Conservation (phyloP, 768 basidiomycete species). For the Trichaptum fuscoviolaceum region DNA sequence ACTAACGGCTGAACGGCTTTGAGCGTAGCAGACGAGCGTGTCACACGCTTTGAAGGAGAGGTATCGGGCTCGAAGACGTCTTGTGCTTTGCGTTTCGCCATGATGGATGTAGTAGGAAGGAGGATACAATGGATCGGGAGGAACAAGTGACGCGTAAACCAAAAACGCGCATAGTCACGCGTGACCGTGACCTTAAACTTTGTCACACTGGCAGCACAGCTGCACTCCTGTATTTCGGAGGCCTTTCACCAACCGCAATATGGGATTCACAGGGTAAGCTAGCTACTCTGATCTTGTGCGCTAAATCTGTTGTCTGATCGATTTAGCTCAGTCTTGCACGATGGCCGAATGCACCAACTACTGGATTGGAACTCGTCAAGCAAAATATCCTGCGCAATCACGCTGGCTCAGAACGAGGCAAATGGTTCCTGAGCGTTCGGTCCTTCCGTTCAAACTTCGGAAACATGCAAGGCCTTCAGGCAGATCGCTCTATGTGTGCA, state of each 20-base stretch:
- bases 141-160: background rate
- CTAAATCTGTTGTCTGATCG: background rate
- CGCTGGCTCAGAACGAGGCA: slow-evolving; percentile 55
- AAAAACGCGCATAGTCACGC: slow-evolving; percentile 19
- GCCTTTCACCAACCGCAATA: slow-evolving; percentile 16
- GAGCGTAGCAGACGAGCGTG: slow-evolving; percentile 16
- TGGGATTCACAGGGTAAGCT: slow-evolving; percentile 62
- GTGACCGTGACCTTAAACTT: slow-evolving; percentile 7
- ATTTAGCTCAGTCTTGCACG: slow-evolving; percentile 53
- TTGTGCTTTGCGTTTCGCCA: slow-evolving; percentile 43
- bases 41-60: slow-evolving; percentile 30
- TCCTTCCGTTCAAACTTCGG: slow-evolving; percentile 72
- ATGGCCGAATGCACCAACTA: slow-evolving; percentile 78
- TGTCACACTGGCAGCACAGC: too few relatives aligned
- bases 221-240: too few relatives aligned
- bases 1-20: background rate
- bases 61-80: slow-evolving; percentile 13
- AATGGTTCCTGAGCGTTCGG: slow-evolving; percentile 65
- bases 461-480: slow-evolving; percentile 45
- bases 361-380: slow-evolving; percentile 60
- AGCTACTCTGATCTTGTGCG: background rate
- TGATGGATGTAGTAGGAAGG: slow-evolving; percentile 6
- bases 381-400: slow-evolving; percentile 70
- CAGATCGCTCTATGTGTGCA: slow-evolving; percentile 69
- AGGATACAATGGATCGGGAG: background rate